These are phyloP conservation scores for Ogataea nonfermentans DNA, from an alignment of 805 yeast genomes.

Conservation along the genomic window DNA sequence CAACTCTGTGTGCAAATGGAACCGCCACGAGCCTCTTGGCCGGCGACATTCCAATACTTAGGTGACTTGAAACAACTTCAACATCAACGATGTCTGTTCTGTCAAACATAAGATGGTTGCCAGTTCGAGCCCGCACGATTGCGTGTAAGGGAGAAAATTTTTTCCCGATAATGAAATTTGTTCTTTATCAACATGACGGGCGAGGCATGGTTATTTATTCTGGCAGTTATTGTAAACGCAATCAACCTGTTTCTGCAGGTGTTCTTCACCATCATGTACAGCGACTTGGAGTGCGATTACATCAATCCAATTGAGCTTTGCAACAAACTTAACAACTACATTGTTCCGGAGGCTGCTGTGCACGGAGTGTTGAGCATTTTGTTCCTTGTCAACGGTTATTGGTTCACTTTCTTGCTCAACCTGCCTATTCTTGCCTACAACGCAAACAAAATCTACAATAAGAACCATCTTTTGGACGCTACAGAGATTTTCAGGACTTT, in stretches of 20 bases:
- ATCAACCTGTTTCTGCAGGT: constrained; percentile 88
- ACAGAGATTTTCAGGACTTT: constrained; percentile 96
- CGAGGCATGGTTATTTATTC: constrained; percentile 55
- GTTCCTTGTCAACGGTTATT: constrained; percentile 83
- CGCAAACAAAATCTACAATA: constrained; percentile 71
- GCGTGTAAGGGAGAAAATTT: constrained; percentile 10
- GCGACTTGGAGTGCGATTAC: constrained; percentile 94
- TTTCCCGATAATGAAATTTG: constrained; percentile 10
- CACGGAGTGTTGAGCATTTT: constrained; percentile 70
- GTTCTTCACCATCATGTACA: constrained; percentile 91
- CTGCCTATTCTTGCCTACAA: constrained; percentile 84
- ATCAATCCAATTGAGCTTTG: constrained; percentile 97
- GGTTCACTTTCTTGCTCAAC: constrained; percentile 84
- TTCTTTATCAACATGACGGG: constrained; percentile 28
- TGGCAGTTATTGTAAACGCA: constrained; percentile 82
- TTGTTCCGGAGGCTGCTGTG: constrained; percentile 84
- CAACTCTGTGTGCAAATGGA: constrained; percentile 16
- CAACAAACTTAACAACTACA: constrained; percentile 83
- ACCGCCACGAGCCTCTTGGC: constrained; percentile 11
- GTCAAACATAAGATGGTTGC: constrained; percentile 1
- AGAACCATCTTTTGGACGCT: constrained; percentile 88
- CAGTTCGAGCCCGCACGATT: constrained; percentile 1
- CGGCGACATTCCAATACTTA: constrained; percentile 20
- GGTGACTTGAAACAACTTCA: not conserved
- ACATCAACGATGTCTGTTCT: constrained; percentile 9